These are phyloP conservation scores for Malbranchea cinnamomea DNA, from an alignment of 2,329 filamentous ascomycete genomes.

Conservation along the genomic window DNA sequence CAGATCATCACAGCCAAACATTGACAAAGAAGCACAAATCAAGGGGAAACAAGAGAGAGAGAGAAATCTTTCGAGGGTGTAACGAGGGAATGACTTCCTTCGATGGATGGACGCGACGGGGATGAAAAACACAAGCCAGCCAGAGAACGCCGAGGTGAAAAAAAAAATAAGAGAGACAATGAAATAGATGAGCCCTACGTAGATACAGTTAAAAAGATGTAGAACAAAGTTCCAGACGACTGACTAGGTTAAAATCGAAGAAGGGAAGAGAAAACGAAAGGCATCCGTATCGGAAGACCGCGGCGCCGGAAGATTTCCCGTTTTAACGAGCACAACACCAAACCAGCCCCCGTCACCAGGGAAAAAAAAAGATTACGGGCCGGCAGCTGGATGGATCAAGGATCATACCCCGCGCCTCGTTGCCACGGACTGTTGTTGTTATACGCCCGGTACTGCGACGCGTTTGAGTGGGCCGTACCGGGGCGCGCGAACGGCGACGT, in stretches of 20 bases:
- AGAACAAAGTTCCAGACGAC: background rate
- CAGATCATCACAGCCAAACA: too few relatives aligned
- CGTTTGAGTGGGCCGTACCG: slow-evolving; percentile 16
- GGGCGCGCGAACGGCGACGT: slow-evolving; percentile 19
- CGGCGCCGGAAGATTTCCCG: background rate
- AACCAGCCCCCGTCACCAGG: slow-evolving; percentile 1
- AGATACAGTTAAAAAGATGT: background rate
- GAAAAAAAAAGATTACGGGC: background rate
- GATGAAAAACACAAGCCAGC: too few relatives aligned
- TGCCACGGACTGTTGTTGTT: slow-evolving; percentile 50
- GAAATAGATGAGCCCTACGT: slow-evolving; percentile 6
- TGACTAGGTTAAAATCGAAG: too few relatives aligned
- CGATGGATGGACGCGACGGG: too few relatives aligned
- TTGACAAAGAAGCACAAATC: too few relatives aligned
- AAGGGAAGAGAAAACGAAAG: background rate
- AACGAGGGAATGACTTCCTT: too few relatives aligned
- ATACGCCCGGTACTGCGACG: slow-evolving; percentile 27
- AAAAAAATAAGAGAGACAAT: slow-evolving; percentile 7
- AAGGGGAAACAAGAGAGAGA: too few relatives aligned
- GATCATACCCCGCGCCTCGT: slow-evolving; percentile 48
- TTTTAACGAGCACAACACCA: slow-evolving; percentile 1
- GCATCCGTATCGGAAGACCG: background rate
- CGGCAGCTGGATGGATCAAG: background rate
- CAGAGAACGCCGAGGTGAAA: background rate
- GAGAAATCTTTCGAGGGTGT: too few relatives aligned